Evolutionary conservation across 306 rosid genomes (phyloP).

Genomic region (Delonix regia): DNA sequence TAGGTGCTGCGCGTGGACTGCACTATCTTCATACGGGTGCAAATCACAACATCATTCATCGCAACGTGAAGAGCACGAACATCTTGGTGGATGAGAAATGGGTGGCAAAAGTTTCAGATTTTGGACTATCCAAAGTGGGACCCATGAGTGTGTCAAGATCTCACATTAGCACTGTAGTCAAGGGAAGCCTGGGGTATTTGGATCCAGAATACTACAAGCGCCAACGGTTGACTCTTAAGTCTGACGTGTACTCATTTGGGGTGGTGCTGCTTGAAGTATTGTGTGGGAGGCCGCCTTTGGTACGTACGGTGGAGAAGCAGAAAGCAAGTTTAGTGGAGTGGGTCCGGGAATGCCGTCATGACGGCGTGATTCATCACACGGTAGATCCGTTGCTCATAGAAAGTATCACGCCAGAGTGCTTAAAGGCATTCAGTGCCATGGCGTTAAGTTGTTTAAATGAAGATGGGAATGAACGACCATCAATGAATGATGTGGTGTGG

Average conservation of each 20-base stretch:
- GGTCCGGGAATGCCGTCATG: background rate
- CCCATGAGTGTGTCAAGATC: background rate
- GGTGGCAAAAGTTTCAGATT: constrained; percentile 2
- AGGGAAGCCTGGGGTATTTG: background rate
- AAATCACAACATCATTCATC: constrained; percentile 34
- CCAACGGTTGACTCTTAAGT: background rate
- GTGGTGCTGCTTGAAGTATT: background rate
- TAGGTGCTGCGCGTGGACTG: no score
- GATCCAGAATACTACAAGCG: background rate
- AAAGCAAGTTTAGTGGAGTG: background rate
- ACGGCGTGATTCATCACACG: background rate
- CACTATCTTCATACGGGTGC: no score
- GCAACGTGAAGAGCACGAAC: constrained; percentile 39
- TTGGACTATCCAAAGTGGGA: constrained; percentile 17
- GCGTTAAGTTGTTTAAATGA: background rate
- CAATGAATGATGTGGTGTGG: background rate
- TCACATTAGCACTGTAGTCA: background rate
- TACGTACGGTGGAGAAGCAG: background rate
- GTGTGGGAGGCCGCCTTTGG: background rate
- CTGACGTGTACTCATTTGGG: background rate
- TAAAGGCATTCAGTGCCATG: background rate
- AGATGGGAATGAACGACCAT: background rate
- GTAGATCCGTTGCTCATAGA: background rate
- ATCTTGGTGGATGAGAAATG: constrained; percentile 31
- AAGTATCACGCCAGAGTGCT: background rate